phyloP scores from a whole-genome alignment of 2,329 filamentous ascomycete species.

The Aspergillus ochraceus region DNA sequence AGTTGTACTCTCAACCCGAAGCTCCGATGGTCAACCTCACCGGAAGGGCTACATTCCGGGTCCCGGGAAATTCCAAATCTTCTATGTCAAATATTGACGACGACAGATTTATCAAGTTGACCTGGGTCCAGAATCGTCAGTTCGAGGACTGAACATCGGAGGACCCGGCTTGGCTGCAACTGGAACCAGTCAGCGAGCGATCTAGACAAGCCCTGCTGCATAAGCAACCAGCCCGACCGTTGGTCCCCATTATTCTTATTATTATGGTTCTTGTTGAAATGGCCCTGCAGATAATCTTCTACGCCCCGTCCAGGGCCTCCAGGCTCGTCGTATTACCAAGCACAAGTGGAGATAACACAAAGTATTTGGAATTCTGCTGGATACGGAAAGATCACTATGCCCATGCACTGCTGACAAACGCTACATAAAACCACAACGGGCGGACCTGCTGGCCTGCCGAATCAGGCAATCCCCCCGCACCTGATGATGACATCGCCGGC shows the following conservation, averaged over 20 bases:
- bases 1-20: neutral
- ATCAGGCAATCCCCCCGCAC: slow-evolving; percentile 3
- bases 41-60: neutral
- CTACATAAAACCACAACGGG: neutral
- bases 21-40: neutral
- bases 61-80: neutral
- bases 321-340: neutral
- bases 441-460: neutral
- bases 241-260: neutral
- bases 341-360: neutral
- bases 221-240: neutral
- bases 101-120: neutral
- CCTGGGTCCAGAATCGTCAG: neutral
- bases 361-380: slow-evolving; percentile 4
- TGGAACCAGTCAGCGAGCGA: neutral
- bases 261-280: neutral
- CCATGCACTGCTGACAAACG: neutral
- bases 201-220: neutral
- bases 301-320: neutral
- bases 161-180: neutral
- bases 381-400: neutral
- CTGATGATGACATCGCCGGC: slow-evolving; percentile 4
- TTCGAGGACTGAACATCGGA: neutral
- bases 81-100: neutral
- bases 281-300: neutral